Percentiles rank a stretch among this genome's conserved stretches.
Evolutionary conservation across 2,329 filamentous ascomycete species (phyloP).

Genomic region (Diaporthe citri): DNA sequence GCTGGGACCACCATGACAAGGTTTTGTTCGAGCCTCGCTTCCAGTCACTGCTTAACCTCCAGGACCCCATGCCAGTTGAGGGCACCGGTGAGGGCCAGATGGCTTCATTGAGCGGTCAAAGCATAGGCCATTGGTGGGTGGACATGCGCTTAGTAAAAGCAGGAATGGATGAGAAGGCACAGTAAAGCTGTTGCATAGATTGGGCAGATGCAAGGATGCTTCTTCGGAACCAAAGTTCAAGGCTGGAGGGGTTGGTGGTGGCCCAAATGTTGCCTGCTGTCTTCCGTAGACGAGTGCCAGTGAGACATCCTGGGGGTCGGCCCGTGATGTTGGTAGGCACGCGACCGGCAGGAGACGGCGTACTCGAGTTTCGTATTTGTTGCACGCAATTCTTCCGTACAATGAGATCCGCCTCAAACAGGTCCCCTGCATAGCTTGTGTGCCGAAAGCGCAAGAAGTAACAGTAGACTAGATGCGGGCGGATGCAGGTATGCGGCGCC

Average conservation of each 20-base stretch:
- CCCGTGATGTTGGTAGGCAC: neutral
- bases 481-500: conserved; percentile 8
- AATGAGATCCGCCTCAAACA: neutral
- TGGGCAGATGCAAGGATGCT: neutral
- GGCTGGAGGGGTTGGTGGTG: neutral
- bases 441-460: neutral
- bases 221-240: conserved; percentile 5
- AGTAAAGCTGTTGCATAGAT: neutral
- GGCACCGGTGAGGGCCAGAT: neutral
- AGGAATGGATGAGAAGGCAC: neutral
- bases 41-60: neutral
- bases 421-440: neutral
- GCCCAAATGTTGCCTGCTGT: neutral
- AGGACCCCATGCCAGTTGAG: neutral
- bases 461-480: neutral
- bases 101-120: neutral
- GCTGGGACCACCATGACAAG: conserved; percentile 3
- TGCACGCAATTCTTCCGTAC: conserved; percentile 7
- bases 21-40: neutral
- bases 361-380: conserved; percentile 13
- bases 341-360: neutral
- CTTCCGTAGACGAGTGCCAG: neutral
- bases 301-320: conserved; percentile 5
- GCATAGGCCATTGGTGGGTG: neutral
- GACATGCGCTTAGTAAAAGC: neutral